phyloP scores from a whole-genome alignment of 2,329 filamentous ascomycete genomes.

The Fusarium decemcellulare region DNA sequence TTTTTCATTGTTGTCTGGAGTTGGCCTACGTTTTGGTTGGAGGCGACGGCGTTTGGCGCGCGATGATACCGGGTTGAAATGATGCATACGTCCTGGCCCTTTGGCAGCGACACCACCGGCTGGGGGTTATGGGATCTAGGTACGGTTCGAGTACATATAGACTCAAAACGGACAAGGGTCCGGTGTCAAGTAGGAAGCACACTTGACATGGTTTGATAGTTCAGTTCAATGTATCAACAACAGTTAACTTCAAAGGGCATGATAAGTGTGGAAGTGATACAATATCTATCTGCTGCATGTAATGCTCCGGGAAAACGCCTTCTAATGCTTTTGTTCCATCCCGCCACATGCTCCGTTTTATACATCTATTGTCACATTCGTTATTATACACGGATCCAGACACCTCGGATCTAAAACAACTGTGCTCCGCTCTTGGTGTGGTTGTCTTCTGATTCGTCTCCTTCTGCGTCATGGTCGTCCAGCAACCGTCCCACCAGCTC shows the following conservation, averaged over 20 bases:
- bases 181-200: conserved; percentile 20
- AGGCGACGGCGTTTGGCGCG: conserved; percentile 42
- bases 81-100: conserved; percentile 31
- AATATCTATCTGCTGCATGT: neutral
- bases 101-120: conserved; percentile 23
- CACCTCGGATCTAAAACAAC: conserved; percentile 4
- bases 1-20: conserved; percentile 32
- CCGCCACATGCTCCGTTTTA: neutral
- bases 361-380: too few relatives aligned
- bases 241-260: neutral
- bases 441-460: conserved; percentile 40
- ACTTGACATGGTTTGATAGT: conserved; percentile 25
- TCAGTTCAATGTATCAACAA: conserved; percentile 35
- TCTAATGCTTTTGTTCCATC: neutral
- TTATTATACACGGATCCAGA: too few relatives aligned
- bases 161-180: conserved; percentile 25
- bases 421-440: conserved; percentile 39
- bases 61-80: conserved; percentile 8
- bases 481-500: conserved; percentile 62
- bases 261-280: neutral
- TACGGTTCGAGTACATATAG: conserved; percentile 33
- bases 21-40: conserved; percentile 34
- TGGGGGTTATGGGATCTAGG: conserved; percentile 21
- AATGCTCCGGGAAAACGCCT: neutral
- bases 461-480: conserved; percentile 44